phyloP scores from a whole-genome alignment of 2,329 filamentous ascomycete genomes.

The Talaromyces sp. region DNA sequence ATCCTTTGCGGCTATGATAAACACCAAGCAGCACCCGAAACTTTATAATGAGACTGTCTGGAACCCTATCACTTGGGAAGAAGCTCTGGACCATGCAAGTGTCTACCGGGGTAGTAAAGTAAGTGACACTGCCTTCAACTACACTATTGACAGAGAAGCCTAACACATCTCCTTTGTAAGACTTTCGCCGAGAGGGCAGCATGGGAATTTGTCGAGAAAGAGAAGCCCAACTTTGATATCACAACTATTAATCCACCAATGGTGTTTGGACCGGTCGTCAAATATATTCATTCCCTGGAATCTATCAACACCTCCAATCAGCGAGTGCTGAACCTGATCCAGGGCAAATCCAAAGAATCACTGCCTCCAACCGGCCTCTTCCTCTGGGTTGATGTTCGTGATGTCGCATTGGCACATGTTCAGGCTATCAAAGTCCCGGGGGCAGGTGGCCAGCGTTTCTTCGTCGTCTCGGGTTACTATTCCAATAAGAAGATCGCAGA shows the following conservation, averaged over 20 bases:
- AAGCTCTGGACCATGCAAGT: conserved; percentile 38
- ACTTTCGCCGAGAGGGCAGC: conserved; percentile 67
- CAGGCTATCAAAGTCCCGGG: conserved; percentile 50
- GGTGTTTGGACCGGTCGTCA: conserved; percentile 65
- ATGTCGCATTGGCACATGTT: conserved; percentile 53
- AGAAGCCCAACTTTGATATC: conserved; percentile 62
- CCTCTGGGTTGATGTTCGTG: conserved; percentile 60
- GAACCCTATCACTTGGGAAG: conserved; percentile 50
- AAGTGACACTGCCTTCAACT: conserved; percentile 5
- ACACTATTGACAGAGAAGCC: neutral
- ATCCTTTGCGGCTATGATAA: conserved; percentile 68
- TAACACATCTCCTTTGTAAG: conserved; percentile 21
- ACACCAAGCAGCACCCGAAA: conserved; percentile 43
- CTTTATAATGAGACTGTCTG: conserved; percentile 44
- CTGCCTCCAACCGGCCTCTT: conserved; percentile 62
- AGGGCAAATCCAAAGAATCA: conserved; percentile 61
- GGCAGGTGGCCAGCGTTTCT: conserved; percentile 51
- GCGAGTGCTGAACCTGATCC: conserved; percentile 65
- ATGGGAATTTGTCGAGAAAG: conserved; percentile 64
- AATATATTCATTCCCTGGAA: conserved; percentile 65
- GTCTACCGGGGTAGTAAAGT: conserved; percentile 59
- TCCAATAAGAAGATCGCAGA: conserved; percentile 48
- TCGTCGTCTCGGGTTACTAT: conserved; percentile 45
- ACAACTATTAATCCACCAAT: conserved; percentile 65
- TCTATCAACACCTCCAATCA: conserved; percentile 73